Conservation (phyloP, 345 rosid species). For the Turnera subulata region DNA sequence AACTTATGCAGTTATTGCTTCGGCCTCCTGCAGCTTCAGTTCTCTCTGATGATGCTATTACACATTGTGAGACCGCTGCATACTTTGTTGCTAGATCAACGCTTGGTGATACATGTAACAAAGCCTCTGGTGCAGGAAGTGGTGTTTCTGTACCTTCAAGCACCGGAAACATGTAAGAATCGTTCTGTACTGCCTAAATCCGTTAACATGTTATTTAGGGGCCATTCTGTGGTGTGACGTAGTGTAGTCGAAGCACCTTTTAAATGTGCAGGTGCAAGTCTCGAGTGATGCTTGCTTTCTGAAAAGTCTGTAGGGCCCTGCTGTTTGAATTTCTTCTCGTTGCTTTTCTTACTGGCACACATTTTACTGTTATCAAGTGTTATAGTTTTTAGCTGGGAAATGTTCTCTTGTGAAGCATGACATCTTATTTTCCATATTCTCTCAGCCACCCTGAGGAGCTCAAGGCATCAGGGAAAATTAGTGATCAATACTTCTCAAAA, state of each 20-base stretch:
- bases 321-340: too few relatives aligned
- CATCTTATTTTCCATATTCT: neutral
- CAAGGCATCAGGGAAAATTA: constrained; percentile 29
- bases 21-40: constrained; percentile 49
- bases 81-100: constrained; percentile 54
- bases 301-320: too few relatives aligned
- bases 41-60: constrained; percentile 42
- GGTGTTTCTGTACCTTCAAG: constrained; percentile 23
- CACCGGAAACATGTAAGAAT: constrained; percentile 51
- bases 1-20: constrained; percentile 70
- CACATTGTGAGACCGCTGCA: constrained; percentile 45
- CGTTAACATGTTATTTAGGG: neutral
- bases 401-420: neutral
- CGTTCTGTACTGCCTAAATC: neutral
- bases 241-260: neutral
- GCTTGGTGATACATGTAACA: constrained; percentile 68
- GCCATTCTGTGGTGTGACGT: neutral
- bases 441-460: constrained; percentile 42
- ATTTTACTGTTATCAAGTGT: neutral
- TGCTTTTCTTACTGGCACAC: too few relatives aligned
- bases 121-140: constrained; percentile 24
- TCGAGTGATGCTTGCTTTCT: neutral
- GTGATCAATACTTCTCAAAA: constrained; percentile 44
- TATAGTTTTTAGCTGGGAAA: neutral
- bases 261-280: neutral